These are phyloP conservation scores for Coemansia sp. DNA, from an alignment of 192 early-diverging fungal species.

Conservation along the genomic window DNA sequence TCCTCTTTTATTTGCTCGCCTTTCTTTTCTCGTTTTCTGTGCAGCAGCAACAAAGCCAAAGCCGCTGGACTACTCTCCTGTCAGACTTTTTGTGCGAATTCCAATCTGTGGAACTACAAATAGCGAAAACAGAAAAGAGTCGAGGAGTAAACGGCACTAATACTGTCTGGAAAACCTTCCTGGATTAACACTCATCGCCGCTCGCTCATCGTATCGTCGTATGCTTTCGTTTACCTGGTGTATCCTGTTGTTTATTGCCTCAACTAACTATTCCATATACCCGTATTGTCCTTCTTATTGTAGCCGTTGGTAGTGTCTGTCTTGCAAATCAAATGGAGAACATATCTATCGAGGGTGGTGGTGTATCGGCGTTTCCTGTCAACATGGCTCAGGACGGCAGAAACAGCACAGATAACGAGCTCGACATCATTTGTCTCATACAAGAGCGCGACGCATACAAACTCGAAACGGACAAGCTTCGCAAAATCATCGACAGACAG, in stretches of 20 bases:
- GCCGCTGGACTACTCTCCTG: neutral
- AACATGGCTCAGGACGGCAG: constrained; percentile 13
- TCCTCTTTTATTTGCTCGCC: no score
- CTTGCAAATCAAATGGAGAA: constrained; percentile 12
- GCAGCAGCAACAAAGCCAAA: neutral
- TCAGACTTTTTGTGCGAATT: neutral
- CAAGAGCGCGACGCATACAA: constrained; percentile 71
- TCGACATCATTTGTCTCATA: constrained; percentile 48
- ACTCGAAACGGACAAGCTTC: constrained; percentile 82
- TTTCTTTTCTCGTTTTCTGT: no score
- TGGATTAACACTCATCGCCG: no score
- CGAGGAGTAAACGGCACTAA: no score
- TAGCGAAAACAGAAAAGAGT: neutral
- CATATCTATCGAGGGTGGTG: constrained; percentile 4
- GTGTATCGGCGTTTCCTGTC: constrained; percentile 6
- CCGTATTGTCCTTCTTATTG: neutral
- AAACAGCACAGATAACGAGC: constrained; percentile 12
- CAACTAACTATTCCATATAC: neutral
- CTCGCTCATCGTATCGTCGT: no score
- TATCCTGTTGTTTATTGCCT: neutral
- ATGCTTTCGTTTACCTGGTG: neutral
- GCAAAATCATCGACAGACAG: constrained; percentile 92
- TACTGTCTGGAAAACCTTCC: no score
- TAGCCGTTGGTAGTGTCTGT: neutral
- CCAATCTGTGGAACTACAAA: neutral